Conservation (phyloP, 441 rosid species). For the Rhodomyrtus psidioides region DNA sequence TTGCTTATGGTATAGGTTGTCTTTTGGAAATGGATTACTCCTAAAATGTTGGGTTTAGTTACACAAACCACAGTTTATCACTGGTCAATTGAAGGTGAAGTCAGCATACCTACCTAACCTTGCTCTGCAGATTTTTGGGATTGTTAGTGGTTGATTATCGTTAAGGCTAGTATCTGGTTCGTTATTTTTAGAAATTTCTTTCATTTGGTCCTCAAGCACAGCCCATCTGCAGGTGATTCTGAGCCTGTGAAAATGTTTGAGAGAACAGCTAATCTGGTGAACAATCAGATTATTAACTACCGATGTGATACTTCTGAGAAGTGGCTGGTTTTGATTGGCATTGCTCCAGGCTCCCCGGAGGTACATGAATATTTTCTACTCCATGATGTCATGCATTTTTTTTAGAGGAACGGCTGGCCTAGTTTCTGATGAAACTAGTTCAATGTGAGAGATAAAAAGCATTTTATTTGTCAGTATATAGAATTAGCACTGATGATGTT, state of each 20-base stretch:
- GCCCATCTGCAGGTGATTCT: conserved; percentile 65
- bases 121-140: background rate
- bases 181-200: background rate
- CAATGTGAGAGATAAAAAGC: background rate
- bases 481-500: background rate
- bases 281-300: conserved; percentile 97
- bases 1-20: conserved; percentile 45
- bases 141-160: background rate
- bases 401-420: background rate
- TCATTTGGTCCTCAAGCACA: background rate
- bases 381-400: background rate
- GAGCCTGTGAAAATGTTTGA: conserved; percentile 98
- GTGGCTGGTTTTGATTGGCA: conserved; percentile 98
- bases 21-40: conserved; percentile 98
- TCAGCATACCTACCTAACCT: background rate
- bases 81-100: conserved; percentile 96
- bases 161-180: background rate
- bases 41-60: conserved; percentile 91
- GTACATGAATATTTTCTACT: conserved; percentile 26
- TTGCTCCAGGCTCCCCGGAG: conserved; percentile 99
- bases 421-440: background rate
- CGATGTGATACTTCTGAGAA: conserved; percentile 95
- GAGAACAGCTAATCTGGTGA: conserved; percentile 87
- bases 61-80: conserved; percentile 93
- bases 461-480: background rate